Evolutionary conservation across 78 protist genomes (phyloP).

Genomic region (Isochrysis galbana): DNA sequence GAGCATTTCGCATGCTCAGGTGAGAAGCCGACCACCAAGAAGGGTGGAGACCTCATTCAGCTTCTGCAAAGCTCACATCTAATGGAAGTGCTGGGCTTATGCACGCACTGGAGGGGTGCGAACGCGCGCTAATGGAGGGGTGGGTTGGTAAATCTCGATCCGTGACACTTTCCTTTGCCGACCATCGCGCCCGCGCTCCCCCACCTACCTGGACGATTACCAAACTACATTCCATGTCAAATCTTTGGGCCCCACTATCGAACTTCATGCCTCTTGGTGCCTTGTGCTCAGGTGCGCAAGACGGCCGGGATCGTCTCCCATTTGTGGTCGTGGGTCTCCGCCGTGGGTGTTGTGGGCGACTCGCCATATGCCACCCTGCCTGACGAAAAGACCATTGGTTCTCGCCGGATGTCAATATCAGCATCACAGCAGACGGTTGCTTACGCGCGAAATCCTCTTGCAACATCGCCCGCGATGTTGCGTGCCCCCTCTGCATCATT

Average conservation of each 20-base stretch:
- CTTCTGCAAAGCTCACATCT: neutral
- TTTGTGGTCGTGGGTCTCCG: neutral
- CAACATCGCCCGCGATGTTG: too few species aligned
- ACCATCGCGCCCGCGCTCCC: too few species aligned
- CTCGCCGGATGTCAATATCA: too few species aligned
- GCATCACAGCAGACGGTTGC: too few species aligned
- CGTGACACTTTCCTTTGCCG: too few species aligned
- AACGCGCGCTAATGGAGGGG: too few species aligned
- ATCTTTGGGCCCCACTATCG: neutral
- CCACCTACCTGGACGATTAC: too few species aligned
- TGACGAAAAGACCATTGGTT: neutral
- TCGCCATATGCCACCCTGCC: neutral
- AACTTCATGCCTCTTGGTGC: neutral
- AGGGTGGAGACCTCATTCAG: neutral
- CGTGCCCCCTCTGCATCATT: too few species aligned
- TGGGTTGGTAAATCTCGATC: too few species aligned
- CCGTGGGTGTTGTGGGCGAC: neutral
- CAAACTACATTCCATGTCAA: neutral
- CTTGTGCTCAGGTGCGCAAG: neutral
- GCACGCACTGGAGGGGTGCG: too few species aligned
- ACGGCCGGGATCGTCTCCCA: neutral
- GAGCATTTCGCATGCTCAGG: neutral
- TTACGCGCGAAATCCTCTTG: too few species aligned
- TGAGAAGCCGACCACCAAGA: neutral
- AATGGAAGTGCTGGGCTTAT: too few species aligned